Evolutionary conservation across 352 stramenopile species (phyloP).

Genomic region (Aphanomyces invadans): DNA sequence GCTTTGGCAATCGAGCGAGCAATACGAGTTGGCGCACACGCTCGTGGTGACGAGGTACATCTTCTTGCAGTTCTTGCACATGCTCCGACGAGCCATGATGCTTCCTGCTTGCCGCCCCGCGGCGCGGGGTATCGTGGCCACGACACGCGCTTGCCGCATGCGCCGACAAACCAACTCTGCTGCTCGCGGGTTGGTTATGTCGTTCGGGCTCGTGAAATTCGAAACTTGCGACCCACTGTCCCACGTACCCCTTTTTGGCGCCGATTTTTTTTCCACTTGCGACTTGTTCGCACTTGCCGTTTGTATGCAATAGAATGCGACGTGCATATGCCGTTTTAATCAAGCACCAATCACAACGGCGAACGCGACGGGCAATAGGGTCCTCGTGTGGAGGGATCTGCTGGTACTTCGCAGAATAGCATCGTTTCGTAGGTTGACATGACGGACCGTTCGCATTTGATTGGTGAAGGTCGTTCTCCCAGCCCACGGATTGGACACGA

Average conservation of each 20-base stretch:
- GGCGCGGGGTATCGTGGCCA: background rate
- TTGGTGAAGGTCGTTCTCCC: background rate
- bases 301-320: background rate
- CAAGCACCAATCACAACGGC: background rate
- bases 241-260: background rate
- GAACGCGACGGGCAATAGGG: background rate
- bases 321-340: background rate
- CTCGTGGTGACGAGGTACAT: constrained; percentile 20
- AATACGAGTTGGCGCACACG: constrained; percentile 29
- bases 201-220: background rate
- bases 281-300: background rate
- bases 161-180: background rate
- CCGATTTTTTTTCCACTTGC: background rate
- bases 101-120: background rate
- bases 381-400: background rate
- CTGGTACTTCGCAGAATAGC: background rate
- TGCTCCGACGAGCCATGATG: constrained; percentile 11
- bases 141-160: background rate
- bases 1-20: constrained; percentile 84
- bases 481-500: constrained; percentile 6
- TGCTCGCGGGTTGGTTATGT: background rate
- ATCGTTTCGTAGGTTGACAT: too few species aligned
- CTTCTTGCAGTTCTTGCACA: constrained; percentile 24
- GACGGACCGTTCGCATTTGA: too few species aligned
- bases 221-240: background rate